These are phyloP conservation scores for Aeminium ludgeri DNA, from an alignment of 495 filamentous ascomycete species.

Conservation along the genomic window DNA sequence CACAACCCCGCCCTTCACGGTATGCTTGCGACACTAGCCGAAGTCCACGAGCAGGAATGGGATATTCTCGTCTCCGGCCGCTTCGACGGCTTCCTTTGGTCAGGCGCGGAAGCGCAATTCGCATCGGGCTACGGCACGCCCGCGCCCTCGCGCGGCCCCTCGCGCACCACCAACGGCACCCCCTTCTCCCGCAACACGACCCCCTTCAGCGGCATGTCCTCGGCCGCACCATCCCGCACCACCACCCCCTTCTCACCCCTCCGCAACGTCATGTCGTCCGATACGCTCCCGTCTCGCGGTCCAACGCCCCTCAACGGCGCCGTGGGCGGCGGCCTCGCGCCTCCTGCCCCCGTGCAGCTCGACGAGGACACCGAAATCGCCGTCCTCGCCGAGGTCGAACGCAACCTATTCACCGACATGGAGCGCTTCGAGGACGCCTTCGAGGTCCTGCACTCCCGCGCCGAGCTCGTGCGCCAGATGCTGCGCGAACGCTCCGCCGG, in stretches of 20 bases:
- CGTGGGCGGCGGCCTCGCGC: slow-evolving; percentile 21
- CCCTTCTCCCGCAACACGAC: slow-evolving; percentile 20
- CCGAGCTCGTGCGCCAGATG: slow-evolving; percentile 61
- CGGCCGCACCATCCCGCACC: slow-evolving; percentile 16
- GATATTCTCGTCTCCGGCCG: slow-evolving; percentile 90
- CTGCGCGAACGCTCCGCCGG: slow-evolving; percentile 68
- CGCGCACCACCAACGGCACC: slow-evolving; percentile 28
- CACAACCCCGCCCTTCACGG: slow-evolving; percentile 68
- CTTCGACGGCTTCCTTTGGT: slow-evolving; percentile 94
- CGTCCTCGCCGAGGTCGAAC: slow-evolving; percentile 74
- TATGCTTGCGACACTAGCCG: slow-evolving; percentile 70
- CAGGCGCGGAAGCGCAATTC: slow-evolving; percentile 54
- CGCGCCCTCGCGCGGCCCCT: slow-evolving; percentile 34
- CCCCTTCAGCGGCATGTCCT: slow-evolving; percentile 20
- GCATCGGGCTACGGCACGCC: slow-evolving; percentile 25
- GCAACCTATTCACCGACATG: slow-evolving; percentile 85
- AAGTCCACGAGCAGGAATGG: slow-evolving; percentile 79
- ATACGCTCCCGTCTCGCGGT: slow-evolving; percentile 11
- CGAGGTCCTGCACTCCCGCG: slow-evolving; percentile 72
- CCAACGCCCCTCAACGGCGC: slow-evolving; percentile 5
- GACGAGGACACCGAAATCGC: slow-evolving; percentile 93
- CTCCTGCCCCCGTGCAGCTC: slow-evolving; percentile 50
- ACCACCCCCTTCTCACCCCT: slow-evolving; percentile 16
- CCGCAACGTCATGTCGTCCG: slow-evolving; percentile 22
- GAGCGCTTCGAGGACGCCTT: slow-evolving; percentile 91